Evolutionary conservation across 2,329 filamentous ascomycete species (phyloP), one percentile per base, ranked within the genome.

Genomic region (Raffaelea ambrosiae): DNA sequence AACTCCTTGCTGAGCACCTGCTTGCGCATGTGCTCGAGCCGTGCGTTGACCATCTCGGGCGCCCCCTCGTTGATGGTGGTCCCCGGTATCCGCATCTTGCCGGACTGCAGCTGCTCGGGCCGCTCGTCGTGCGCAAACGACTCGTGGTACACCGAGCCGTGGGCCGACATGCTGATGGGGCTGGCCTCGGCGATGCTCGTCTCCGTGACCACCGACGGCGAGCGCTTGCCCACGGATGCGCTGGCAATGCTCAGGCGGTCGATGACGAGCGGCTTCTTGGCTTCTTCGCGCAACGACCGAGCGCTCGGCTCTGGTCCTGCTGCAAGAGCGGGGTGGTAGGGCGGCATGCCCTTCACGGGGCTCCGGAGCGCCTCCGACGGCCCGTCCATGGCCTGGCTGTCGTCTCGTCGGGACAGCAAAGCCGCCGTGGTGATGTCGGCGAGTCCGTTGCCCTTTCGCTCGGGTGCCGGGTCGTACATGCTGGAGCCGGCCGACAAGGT

Each of bases 1-100:
- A 95, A 97, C 57, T 97, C 90, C 59, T 90, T 93, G 62, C 87
- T 95, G 41, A 97, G 69, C 8, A 98, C 83, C 59, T 91, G 89
- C 58, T 88, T 86, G 53, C 85, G 81, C 72, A 95, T 84, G 56
- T 86, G 83, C 44, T 80, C 79, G 7, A 84, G 67, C 47, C 77
- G 74, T 9, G 77, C 74, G 57, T 71, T 82, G 49, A 83, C 78
- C 43, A 72, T 69, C 50, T 79, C 79, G 2, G 76, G 73, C 5
- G 73, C 74, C 3, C 75, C 75, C 55, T 80, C 77, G 48, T 73
- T 74, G 10, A 67, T 66, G 14, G 72, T 75, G 2, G 77, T 81
- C 1, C 76, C 77, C 0, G 77, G 74, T 44, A 81, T 80, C 43
- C 72, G 65, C 55, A 71, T 63, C 47, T 67, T 61, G 19, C 73